Conservation (phyloP, 2,329 filamentous ascomycete genomes). For the Daldinia sp. region DNA sequence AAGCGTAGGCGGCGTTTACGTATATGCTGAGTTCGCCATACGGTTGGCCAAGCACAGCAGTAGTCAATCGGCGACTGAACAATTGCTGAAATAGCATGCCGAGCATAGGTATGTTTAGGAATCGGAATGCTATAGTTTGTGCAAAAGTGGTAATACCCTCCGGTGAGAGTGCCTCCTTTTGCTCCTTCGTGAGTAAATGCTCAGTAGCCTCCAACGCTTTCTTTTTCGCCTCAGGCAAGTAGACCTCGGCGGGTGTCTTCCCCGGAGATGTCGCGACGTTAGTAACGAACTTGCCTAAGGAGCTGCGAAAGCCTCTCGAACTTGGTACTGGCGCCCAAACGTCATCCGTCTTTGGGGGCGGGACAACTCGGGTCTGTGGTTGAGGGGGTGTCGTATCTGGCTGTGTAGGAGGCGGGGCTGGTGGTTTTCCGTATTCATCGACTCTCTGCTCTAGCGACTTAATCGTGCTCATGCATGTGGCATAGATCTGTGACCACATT, state of each 20-base stretch:
- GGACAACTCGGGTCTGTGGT: conserved; percentile 54
- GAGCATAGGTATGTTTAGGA: conserved; percentile 64
- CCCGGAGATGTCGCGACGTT: conserved; percentile 62
- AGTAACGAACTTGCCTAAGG: conserved; percentile 61
- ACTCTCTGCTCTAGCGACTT: conserved; percentile 76
- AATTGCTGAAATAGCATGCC: conserved; percentile 78
- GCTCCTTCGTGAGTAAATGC: conserved; percentile 63
- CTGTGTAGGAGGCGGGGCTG: conserved; percentile 51
- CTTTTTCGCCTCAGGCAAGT: conserved; percentile 65
- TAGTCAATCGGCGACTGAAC: conserved; percentile 73
- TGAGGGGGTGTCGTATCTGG: conserved; percentile 36
- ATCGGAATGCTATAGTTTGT: conserved; percentile 59
- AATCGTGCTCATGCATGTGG: conserved; percentile 76
- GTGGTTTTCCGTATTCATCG: conserved; percentile 67
- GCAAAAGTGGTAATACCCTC: conserved; percentile 63
- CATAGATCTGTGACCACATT: conserved; percentile 83
- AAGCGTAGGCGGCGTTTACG: conserved; percentile 76
- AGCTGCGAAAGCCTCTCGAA: conserved; percentile 56
- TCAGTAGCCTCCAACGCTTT: conserved; percentile 62
- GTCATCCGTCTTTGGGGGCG: conserved; percentile 59
- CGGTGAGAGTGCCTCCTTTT: conserved; percentile 65
- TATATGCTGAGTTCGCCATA: conserved; percentile 77
- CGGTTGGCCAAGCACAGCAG: conserved; percentile 78
- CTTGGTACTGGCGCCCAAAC: conserved; percentile 58
- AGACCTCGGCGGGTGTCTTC: conserved; percentile 60